A percentile compares a stretch with the other conserved stretches of the same genome.
Evolutionary conservation across 225 moss, liverwort and hornwort genomes (phyloP).

Genomic region (Asterella californica): DNA sequence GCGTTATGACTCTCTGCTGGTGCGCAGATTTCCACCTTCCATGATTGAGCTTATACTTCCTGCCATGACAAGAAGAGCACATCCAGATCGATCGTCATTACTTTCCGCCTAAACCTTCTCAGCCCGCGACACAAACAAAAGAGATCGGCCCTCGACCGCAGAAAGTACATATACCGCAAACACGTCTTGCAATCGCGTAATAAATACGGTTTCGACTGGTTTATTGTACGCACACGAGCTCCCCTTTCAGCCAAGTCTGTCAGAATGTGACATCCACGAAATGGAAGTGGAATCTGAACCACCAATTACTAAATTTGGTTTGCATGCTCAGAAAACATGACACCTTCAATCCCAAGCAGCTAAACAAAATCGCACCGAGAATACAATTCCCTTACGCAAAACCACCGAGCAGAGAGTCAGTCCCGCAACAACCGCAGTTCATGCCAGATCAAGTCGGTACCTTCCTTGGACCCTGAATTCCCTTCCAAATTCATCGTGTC

Average conservation of each 20-base stretch:
- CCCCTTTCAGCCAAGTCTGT: neutral
- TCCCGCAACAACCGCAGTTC: neutral
- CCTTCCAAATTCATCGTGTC: neutral
- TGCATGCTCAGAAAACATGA: neutral
- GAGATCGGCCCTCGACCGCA: neutral
- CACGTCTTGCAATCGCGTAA: neutral
- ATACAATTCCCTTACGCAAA: neutral
- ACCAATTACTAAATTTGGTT: neutral
- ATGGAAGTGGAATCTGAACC: neutral
- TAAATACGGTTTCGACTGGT: neutral
- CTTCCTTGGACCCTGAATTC: neutral
- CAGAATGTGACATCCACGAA: neutral
- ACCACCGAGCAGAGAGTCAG: neutral
- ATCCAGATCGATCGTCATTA: neutral
- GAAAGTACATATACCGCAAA: neutral
- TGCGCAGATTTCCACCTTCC: constrained; percentile 18
- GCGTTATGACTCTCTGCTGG: constrained; percentile 18
- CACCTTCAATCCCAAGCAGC: neutral
- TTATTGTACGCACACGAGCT: neutral
- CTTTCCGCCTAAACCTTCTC: neutral
- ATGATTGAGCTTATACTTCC: constrained; percentile 21
- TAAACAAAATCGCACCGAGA: neutral
- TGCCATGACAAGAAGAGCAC: neutral
- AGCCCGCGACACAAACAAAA: neutral
- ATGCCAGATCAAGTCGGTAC: neutral